These are phyloP conservation scores for Phoenix dactylifera DNA, from an alignment of 176 grass and related monocot species.

Conservation along the genomic window DNA sequence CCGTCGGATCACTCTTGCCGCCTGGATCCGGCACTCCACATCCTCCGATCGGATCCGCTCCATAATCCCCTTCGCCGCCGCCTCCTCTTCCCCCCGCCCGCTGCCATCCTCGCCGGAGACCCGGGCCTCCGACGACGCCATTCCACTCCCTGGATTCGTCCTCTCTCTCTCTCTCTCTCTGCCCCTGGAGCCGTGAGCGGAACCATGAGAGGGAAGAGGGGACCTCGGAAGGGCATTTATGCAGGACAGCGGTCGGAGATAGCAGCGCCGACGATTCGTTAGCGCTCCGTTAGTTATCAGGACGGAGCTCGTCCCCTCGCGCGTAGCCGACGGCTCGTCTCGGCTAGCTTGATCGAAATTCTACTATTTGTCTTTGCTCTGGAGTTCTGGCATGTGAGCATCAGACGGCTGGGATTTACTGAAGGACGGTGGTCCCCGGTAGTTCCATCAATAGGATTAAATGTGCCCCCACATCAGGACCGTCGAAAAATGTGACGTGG, in stretches of 20 bases:
- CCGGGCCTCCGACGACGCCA: slow-evolving; percentile 36
- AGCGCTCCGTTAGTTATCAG: neutral
- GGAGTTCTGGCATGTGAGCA: too few species aligned
- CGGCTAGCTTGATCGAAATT: too few species aligned
- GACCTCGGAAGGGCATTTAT: neutral
- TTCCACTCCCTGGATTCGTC: too few species aligned
- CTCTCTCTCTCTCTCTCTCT: slow-evolving; percentile 1
- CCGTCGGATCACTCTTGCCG: slow-evolving; percentile 72
- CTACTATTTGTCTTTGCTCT: too few species aligned
- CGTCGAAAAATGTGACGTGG: too few species aligned
- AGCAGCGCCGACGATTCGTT: slow-evolving; percentile 2
- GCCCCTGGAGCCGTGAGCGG: neutral
- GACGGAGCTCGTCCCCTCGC: too few species aligned
- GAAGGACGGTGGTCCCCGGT: too few species aligned
- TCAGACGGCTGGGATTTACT: too few species aligned
- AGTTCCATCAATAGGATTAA: too few species aligned
- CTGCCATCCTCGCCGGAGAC: slow-evolving; percentile 26
- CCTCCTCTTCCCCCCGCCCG: neutral
- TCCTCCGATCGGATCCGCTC: slow-evolving; percentile 8
- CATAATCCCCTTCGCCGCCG: slow-evolving; percentile 1
- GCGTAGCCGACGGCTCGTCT: too few species aligned
- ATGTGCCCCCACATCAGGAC: too few species aligned
- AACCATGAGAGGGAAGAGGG: neutral
- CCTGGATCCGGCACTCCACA: slow-evolving; percentile 31
- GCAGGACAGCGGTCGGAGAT: neutral